These are phyloP conservation scores for Staphylotrichum longicolle DNA, from an alignment of 495 filamentous ascomycete genomes.

Conservation along the genomic window DNA sequence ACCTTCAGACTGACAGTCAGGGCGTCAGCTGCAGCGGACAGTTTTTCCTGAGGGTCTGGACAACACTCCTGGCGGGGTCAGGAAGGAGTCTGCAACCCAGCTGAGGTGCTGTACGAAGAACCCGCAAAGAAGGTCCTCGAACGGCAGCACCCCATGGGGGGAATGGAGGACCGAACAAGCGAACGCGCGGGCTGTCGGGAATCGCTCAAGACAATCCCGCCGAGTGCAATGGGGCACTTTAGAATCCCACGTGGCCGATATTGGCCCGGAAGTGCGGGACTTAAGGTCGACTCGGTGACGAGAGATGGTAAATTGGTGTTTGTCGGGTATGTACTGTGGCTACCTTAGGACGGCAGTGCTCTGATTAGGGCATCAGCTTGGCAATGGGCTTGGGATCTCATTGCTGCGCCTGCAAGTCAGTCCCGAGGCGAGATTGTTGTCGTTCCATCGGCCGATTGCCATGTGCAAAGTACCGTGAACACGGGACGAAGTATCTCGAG, in stretches of 20 bases:
- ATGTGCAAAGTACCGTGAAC: conserved; percentile 3
- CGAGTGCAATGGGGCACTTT: conserved; percentile 1
- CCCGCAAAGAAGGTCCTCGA: no score
- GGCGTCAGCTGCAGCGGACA: conserved; percentile 3
- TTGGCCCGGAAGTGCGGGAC: conserved; percentile 18
- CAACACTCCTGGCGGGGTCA: no score
- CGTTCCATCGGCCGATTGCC: neutral
- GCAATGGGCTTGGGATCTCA: neutral
- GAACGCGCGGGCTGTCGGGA: neutral
- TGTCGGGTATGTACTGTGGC: no score
- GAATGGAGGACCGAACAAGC: conserved; percentile 1
- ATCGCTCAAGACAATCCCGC: neutral
- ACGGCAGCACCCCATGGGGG: neutral
- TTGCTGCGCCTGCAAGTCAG: neutral
- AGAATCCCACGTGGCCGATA: conserved; percentile 17
- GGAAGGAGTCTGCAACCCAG: no score
- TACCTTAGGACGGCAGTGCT: neutral
- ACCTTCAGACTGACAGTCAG: neutral
- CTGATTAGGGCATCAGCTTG: neutral
- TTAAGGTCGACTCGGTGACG: neutral
- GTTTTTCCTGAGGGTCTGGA: neutral
- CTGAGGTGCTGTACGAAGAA: no score
- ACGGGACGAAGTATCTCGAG: conserved; percentile 7
- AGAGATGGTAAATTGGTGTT: neutral
- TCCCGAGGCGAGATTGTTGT: neutral